phyloP scores from a whole-genome alignment of 331 rosid species.

The Cydonia oblonga region DNA sequence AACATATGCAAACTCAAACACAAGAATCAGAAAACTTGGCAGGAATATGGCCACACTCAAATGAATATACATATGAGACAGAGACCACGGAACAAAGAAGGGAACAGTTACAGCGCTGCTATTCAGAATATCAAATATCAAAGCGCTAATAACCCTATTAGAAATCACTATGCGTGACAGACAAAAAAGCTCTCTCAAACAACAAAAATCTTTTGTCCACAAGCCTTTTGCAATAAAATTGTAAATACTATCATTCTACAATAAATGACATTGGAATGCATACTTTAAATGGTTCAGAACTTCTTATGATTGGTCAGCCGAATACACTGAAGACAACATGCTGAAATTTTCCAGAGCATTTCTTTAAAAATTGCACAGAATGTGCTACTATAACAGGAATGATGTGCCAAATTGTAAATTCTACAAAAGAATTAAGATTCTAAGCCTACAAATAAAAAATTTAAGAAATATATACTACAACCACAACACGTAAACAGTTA shows the following conservation, averaged over 20 bases:
- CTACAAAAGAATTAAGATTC: not conserved
- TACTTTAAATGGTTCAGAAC: not conserved
- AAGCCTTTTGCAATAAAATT: not conserved
- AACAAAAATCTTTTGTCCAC: not conserved
- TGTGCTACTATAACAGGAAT: not conserved
- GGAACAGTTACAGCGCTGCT: not conserved
- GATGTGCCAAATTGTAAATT: not conserved
- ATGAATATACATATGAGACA: not conserved
- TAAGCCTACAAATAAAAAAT: not conserved
- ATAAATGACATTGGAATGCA: not conserved
- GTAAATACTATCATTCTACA: not conserved
- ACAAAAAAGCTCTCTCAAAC: not conserved
- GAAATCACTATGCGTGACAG: not conserved
- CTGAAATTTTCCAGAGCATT: not conserved
- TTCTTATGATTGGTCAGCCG: not conserved
- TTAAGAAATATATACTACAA: not conserved
- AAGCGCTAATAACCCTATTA: not conserved
- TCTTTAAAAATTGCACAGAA: not conserved
- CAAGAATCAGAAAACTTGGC: not conserved
- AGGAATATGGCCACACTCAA: not conserved
- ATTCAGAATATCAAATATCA: not conserved
- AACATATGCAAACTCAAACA: not conserved
- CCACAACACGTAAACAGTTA: not conserved
- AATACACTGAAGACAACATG: not conserved
- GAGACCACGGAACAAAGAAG: not conserved